Evolutionary conservation across 805 yeast species (phyloP), one percentile per base, ranked within the genome.

Genomic region (Metschnikowia hibisci): DNA sequence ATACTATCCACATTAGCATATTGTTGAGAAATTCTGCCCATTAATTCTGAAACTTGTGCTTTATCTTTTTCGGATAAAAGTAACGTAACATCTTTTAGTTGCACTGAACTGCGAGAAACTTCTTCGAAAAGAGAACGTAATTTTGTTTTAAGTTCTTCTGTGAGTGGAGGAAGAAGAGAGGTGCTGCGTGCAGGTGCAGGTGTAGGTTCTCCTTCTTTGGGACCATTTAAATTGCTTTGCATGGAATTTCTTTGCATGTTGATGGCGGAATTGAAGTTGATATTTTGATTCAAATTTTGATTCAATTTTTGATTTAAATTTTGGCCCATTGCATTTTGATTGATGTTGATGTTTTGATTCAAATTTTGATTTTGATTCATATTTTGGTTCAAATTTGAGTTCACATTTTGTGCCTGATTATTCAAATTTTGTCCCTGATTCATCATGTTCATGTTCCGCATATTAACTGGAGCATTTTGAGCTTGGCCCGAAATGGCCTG

Each of bases 1-100:
- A 88, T 71, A 47, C 82, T 82, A 57, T 87, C 95, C 13, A 84
- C 83, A 48, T 82, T 76, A 29, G 80, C 73, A 61, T 77, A 80
- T 50, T 84, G 73, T 54, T 79, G 84, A 26, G 85, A 71, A 25
- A 78, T 69, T 32, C 71, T 73, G 34, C 68, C 71, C 52, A 80
- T 73, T 20, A 77, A 72, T 15, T 80, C 77, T 33, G 77, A 68
- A 18, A 83, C 83, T 39, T 69, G 68, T 31, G 69, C 74, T 62
- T 84, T 85, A 52, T 87, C 91, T 25, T 77, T 81, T 22, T 74
- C 78, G 0, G 82, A 64, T 40, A 88, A 67, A 34, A 73, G 64
- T 54, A 71, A 70, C 0, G 93, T 82, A 42, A 84, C 73, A 54
- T 84, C 86, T 43, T 80, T 79, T 45, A 87, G 61, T 32, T 80